Base-by-base conservation (phyloP, 495 filamentous ascomycete genomes). In the Diplogelasinospora grovesii region DNA sequence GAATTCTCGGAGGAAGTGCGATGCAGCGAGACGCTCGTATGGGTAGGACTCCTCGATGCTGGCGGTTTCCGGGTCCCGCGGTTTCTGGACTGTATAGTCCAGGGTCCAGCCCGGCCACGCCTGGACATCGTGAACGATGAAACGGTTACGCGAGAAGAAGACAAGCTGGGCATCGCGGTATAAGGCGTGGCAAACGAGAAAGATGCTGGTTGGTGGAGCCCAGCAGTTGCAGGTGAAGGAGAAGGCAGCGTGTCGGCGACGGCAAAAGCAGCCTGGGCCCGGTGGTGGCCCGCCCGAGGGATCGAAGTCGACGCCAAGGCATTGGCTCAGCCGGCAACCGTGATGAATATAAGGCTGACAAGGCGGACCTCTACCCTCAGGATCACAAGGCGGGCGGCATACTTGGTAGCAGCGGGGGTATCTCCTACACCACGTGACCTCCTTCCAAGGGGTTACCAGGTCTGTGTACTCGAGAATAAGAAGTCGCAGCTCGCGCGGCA, bases 381-480 rank as follows among this genome's bases (percentile, higher is more conserved):
- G 7, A 11, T 31, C 11, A 13, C 28, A 31, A 15, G 27, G 10
- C 4, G n/a, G n/a, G n/a, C n/a, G n/a, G n/a, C n/a, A 29, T 29
- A 33, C 37, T 10, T 2, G 6, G 14, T 41, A 46, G n/a, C 30
- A 30, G 6, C 15, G 22, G 13, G 36, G 21, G 14, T 46, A 18
- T 26, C 44, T 36, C 24, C n/a, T n/a, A n/a, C 44, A 41, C 37
- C 37, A 46, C 24, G 37, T 46, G 19, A 46, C 44, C 21, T 46
- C 44, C 24, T 33, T 46, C 21, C 16, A 27, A 5, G 44, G 44
- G 13, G 29, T 14, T 23, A 41, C 24, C 7, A 46, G 23, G 23
- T 46, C 44, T 22, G 36, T 46, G 20, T 46, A 41, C 31, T 46
- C 37, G 31, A 46, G 37, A 14, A 46, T 36, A 2, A 9, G 31